Conservation (phyloP, 257 asterid genomes). For the Solanum ossicruentum region DNA sequence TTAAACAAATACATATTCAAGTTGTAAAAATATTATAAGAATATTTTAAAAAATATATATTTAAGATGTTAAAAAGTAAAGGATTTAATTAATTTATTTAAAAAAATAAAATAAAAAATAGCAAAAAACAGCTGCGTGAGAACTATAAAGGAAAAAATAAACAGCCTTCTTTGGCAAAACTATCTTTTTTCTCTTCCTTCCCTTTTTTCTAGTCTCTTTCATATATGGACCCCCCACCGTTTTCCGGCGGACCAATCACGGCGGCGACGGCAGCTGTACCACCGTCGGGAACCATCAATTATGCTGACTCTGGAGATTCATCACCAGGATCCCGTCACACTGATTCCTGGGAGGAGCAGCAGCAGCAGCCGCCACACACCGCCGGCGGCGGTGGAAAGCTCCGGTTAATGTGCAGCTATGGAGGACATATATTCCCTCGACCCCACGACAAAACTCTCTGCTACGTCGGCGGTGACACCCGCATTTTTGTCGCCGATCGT, state of each 20-base stretch:
- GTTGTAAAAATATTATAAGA: too few species aligned
- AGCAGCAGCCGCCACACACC: slow-evolving; percentile 5
- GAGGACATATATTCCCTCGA: slow-evolving; percentile 91
- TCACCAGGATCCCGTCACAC: slow-evolving; percentile 59
- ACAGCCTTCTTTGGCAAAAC: slow-evolving; percentile 2
- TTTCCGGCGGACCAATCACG: slow-evolving; percentile 21
- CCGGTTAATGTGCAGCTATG: slow-evolving; percentile 93
- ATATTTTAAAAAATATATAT: too few species aligned
- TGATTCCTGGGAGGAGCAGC: slow-evolving; percentile 46
- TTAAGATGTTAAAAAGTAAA: too few species aligned
- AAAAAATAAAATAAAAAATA: not conserved
- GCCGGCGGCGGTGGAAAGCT: slow-evolving; percentile 19
- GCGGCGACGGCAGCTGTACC: slow-evolving; percentile 4
- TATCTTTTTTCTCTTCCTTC: not conserved
- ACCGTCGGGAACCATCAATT: not conserved
- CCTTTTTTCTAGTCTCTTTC: not conserved
- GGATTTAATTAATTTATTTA: too few species aligned
- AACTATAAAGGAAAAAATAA: not conserved
- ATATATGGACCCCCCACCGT: slow-evolving; percentile 67
- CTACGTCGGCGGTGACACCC: slow-evolving; percentile 89
- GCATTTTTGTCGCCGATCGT: slow-evolving; percentile 76
- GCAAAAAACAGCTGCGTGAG: not conserved
- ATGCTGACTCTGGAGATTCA: slow-evolving; percentile 44
- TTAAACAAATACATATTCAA: too few species aligned
- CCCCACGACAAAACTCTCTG: slow-evolving; percentile 84